Evolutionary conservation across 2,329 filamentous ascomycete species (phyloP).

Genomic region (Botrytis byssoidea): DNA sequence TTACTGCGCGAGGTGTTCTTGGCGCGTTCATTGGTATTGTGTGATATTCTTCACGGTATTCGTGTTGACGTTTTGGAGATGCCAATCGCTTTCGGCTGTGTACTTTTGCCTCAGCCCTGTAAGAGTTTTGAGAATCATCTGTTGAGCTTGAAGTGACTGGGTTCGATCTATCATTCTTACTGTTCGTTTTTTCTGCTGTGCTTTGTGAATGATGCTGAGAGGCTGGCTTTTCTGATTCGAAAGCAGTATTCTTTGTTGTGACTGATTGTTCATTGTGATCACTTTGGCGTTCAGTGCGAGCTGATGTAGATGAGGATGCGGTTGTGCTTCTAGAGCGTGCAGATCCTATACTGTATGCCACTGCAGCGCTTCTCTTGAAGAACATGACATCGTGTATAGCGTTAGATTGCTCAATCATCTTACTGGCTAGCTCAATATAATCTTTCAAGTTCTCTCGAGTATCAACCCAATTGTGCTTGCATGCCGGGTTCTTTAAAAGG

Average conservation of each 20-base stretch:
- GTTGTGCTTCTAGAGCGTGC: neutral
- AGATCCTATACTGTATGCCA: neutral
- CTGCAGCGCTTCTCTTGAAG: slow-evolving; percentile 16
- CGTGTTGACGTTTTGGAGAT: slow-evolving; percentile 13
- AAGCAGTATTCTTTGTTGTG: neutral
- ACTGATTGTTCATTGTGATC: neutral
- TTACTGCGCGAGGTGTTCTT: neutral
- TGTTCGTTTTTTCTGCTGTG: neutral
- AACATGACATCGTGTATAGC: slow-evolving; percentile 23
- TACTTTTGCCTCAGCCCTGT: neutral
- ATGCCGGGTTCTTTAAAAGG: slow-evolving; percentile 23
- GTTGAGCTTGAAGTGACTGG: too few species aligned
- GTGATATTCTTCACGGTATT: slow-evolving; percentile 13
- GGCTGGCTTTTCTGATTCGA: neutral
- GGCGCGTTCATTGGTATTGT: slow-evolving; percentile 8
- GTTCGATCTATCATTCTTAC: neutral
- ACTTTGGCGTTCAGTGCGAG: neutral
- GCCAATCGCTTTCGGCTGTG: slow-evolving; percentile 4
- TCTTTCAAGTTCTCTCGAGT: slow-evolving; percentile 25
- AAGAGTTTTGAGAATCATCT: neutral
- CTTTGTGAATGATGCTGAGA: neutral
- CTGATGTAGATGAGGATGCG: neutral
- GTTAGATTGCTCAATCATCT: slow-evolving; percentile 33
- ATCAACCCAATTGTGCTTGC: slow-evolving; percentile 29
- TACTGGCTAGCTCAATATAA: slow-evolving; percentile 30